Evolutionary conservation across 2,329 filamentous ascomycete genomes (phyloP).

Genomic region (Penicillium decumbens): DNA sequence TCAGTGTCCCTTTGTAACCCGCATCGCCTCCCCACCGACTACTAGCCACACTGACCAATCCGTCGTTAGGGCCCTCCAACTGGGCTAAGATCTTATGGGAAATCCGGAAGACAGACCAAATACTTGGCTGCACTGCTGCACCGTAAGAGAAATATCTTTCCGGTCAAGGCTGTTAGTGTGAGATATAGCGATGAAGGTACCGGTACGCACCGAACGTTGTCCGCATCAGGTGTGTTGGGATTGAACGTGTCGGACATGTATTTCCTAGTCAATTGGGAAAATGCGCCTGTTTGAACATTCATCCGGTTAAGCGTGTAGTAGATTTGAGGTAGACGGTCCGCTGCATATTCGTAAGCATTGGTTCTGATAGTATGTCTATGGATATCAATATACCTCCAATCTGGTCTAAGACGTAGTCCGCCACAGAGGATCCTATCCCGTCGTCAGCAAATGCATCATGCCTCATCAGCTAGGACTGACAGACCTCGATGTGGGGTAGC

Average conservation of each 20-base stretch:
- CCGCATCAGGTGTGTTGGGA: conserved; percentile 52
- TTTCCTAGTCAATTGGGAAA: conserved; percentile 56
- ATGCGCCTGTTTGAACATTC: conserved; percentile 56
- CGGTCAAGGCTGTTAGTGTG: not conserved
- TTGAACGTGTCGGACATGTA: conserved; percentile 60
- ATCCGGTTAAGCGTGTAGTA: conserved; percentile 54
- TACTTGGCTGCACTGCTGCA: conserved; percentile 52
- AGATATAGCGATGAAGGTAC: not conserved
- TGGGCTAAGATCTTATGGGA: conserved; percentile 52
- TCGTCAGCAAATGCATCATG: conserved; percentile 8
- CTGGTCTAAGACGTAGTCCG: conserved; percentile 57
- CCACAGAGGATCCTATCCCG: conserved; percentile 52
- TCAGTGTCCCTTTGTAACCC: conserved; percentile 57
- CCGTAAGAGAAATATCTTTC: conserved; percentile 60
- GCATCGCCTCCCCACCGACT: conserved; percentile 54
- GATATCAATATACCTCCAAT: conserved; percentile 48
- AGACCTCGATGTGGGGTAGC: conserved; percentile 56
- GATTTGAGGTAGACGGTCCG: conserved; percentile 49
- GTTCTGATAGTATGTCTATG: not conserved
- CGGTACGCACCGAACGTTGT: conserved; percentile 45
- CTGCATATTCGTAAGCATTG: conserved; percentile 36
- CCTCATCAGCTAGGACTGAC: not conserved
- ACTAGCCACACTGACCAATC: conserved; percentile 57
- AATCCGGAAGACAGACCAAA: conserved; percentile 55
- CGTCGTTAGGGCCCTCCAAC: conserved; percentile 58